phyloP scores from a whole-genome alignment of 805 yeast genomes.

The Wickerhamiella kurtzmanii region DNA sequence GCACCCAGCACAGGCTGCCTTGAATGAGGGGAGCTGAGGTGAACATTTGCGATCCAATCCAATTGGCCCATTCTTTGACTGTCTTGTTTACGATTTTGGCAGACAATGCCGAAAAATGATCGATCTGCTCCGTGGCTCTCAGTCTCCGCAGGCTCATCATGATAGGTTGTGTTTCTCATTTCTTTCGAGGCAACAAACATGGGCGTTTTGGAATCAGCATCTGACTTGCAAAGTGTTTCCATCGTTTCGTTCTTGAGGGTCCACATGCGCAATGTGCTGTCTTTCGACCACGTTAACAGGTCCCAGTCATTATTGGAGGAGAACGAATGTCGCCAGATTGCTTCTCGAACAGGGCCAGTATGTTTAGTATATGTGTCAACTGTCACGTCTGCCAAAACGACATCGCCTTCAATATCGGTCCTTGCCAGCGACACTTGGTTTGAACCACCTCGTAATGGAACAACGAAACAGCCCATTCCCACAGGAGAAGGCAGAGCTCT shows the following conservation, averaged over 20 bases:
- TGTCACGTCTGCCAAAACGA: slow-evolving; percentile 27
- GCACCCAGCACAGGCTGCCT: not conserved
- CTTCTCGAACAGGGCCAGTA: slow-evolving; percentile 71
- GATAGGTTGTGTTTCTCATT: slow-evolving; percentile 6
- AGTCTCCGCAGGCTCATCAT: slow-evolving; percentile 2
- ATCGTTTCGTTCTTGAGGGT: slow-evolving; percentile 41
- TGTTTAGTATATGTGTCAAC: slow-evolving; percentile 64
- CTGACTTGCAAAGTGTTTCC: slow-evolving; percentile 27
- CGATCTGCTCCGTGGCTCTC: not conserved
- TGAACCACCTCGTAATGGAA: slow-evolving; percentile 82
- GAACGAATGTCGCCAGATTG: slow-evolving; percentile 71
- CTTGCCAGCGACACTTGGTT: slow-evolving; percentile 42
- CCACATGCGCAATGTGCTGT: slow-evolving; percentile 76
- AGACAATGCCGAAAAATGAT: slow-evolving; percentile 10
- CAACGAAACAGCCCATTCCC: slow-evolving; percentile 74
- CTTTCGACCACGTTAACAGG: slow-evolving; percentile 87
- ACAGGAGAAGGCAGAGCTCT: slow-evolving; percentile 81
- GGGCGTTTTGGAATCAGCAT: not conserved
- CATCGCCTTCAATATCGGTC: slow-evolving; percentile 30
- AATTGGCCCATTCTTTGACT: slow-evolving; percentile 22
- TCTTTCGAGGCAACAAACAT: not conserved
- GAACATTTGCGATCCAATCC: slow-evolving; percentile 86
- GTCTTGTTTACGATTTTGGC: slow-evolving; percentile 1
- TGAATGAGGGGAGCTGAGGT: not conserved
- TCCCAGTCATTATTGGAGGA: slow-evolving; percentile 53